A percentile compares a stretch with the other conserved stretches of the same genome.
Conservation (phyloP, 1,284 basidiomycete species). For the Ustilago vetiveriae region DNA sequence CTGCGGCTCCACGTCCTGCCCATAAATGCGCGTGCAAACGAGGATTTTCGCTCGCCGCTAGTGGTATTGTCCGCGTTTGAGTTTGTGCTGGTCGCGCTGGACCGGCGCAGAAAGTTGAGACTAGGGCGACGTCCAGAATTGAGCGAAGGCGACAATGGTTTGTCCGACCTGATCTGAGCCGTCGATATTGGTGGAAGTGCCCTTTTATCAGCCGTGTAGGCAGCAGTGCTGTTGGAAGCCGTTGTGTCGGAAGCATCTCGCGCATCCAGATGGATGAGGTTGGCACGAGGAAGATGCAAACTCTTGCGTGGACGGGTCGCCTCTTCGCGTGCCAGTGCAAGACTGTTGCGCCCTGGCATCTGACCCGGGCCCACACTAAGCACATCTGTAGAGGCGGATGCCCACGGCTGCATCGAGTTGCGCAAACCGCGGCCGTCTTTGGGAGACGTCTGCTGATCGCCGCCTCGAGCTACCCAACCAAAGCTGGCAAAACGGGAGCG, state of each 20-base stretch:
- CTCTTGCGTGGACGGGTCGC: conserved; percentile 35
- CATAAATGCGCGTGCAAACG: conserved; percentile 38
- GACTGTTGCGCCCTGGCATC: conserved; percentile 24
- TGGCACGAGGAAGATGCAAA: conserved; percentile 24
- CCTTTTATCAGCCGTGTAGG: neutral
- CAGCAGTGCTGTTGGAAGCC: conserved; percentile 1
- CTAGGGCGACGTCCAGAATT: conserved; percentile 21
- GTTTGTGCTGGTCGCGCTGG: conserved; percentile 26
- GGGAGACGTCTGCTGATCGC: conserved; percentile 1
- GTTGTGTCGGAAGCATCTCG: conserved; percentile 5
- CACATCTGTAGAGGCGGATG: conserved; percentile 43
- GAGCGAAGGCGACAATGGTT: conserved; percentile 23
- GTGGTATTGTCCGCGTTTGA: conserved; percentile 12
- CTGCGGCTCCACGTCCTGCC: conserved; percentile 31
- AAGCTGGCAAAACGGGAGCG: conserved; percentile 36
- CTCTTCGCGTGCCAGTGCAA: conserved; percentile 29
- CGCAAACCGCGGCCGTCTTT: conserved; percentile 14
- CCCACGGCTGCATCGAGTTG: conserved; percentile 40
- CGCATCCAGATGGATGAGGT: conserved; percentile 20
- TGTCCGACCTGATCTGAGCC: conserved; percentile 9
- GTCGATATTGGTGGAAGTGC: conserved; percentile 18
- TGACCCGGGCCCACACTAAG: conserved; percentile 7
- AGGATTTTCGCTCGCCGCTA: conserved; percentile 23
- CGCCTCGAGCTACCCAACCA: conserved; percentile 13
- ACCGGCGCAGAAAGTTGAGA: conserved; percentile 37